These are phyloP conservation scores for Avena sativa DNA, from an alignment of 176 grass and related monocot genomes.

Conservation along the genomic window DNA sequence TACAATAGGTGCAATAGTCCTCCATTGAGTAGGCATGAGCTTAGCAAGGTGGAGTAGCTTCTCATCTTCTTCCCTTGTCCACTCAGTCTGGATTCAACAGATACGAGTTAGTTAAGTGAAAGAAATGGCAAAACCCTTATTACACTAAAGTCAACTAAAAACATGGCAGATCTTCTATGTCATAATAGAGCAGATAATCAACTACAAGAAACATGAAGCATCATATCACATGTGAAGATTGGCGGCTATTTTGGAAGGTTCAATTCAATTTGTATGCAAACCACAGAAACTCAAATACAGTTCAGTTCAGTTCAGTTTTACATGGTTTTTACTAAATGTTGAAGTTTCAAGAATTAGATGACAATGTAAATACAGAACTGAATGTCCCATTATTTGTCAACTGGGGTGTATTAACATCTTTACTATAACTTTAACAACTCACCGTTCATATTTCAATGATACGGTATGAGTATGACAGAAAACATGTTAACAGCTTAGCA, in stretches of 20 bases:
- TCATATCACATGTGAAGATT: slow-evolving; percentile 4
- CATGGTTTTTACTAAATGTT: neutral
- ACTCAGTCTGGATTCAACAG: too few species aligned
- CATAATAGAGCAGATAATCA: slow-evolving; percentile 12
- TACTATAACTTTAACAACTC: slow-evolving; percentile 13
- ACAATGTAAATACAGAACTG: neutral
- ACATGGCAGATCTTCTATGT: neutral
- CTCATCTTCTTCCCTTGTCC: too few species aligned
- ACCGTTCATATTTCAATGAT: slow-evolving; percentile 8
- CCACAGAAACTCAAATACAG: neutral
- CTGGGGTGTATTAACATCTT: neutral
- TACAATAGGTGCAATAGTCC: too few species aligned
- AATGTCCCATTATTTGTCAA: neutral
- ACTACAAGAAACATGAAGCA: neutral
- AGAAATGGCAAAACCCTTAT: neutral
- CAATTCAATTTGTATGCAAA: neutral
- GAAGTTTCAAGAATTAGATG: neutral
- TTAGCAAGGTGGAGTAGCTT: too few species aligned
- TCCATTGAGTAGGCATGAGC: too few species aligned
- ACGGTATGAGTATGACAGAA: neutral
- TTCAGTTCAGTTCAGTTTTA: neutral
- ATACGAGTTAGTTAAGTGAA: too few species aligned
- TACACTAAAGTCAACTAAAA: neutral
- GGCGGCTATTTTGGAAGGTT: neutral
- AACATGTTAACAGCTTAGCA: neutral